phyloP scores from a whole-genome alignment of 2,329 filamentous ascomycete genomes.

The Talaromyces sp. region DNA sequence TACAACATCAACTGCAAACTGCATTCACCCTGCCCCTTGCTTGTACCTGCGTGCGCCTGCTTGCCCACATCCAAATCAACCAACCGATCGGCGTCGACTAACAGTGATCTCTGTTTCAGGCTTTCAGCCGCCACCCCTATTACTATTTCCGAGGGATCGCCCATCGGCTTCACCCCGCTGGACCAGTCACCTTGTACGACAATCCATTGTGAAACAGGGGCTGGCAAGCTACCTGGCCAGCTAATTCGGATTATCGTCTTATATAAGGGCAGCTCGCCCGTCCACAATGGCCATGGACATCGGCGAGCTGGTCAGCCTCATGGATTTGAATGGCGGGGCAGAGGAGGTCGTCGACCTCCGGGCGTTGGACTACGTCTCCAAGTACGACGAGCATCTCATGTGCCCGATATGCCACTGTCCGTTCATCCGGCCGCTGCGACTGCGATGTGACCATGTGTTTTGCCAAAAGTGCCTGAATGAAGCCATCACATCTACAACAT shows the following conservation, averaged over 20 bases:
- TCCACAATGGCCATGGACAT: slow-evolving; percentile 24
- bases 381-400: slow-evolving; percentile 56
- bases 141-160: background rate
- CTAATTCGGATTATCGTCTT: background rate
- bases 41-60: background rate
- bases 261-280: slow-evolving; percentile 1
- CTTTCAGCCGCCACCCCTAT: background rate
- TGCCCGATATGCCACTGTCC: slow-evolving; percentile 62
- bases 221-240: background rate
- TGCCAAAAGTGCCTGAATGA: slow-evolving; percentile 54
- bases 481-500: slow-evolving; percentile 36
- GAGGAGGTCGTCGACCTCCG: slow-evolving; percentile 48
- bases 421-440: slow-evolving; percentile 54
- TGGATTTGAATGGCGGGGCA: slow-evolving; percentile 18
- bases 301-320: slow-evolving; percentile 21
- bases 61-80: background rate
- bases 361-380: slow-evolving; percentile 52
- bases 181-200: background rate
- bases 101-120: background rate
- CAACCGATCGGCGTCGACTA: background rate
- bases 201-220: background rate
- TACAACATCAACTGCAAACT: background rate
- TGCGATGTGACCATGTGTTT: slow-evolving; percentile 61
- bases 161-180: background rate
- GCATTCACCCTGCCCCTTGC: background rate